Base-by-base conservation (phyloP, 108 stramenopile genomes). In the Skeletonema costatum region DNA sequence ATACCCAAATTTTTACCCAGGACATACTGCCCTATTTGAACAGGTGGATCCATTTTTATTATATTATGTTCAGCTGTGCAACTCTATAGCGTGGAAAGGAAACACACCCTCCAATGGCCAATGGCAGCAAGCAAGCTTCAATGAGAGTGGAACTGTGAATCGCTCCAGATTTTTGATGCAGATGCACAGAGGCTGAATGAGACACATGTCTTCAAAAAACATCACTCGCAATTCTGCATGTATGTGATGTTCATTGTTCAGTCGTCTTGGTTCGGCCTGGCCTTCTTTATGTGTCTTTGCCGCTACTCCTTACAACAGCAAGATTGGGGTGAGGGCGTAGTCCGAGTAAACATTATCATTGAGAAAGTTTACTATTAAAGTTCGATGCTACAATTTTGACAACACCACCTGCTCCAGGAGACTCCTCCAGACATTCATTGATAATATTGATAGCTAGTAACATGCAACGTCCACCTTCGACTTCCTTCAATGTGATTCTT, bases 1-100 rank as follows among this genome's bases (percentile, higher is more conserved):
- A 99, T 99, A 8, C 99, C 99, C 41, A 99, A 88, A 80, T 98
- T 99, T 83, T 99, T 99, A 59, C 97, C 97, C 67, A 99, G 87
- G 12, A 97, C 90, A 85, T 99, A 99, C 67, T 96, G 96, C 38
- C 98, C 99, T 19, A 99, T 97, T 56, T 93, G 91, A 29, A 99
- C 93, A 29, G 93, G 96, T 58, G 90, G 85, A 73, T 95, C 92
- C 68, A 56, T 56, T 56, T 56, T 53, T 56, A 19, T 3, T 56
- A 11, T 56, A 9, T 10, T 56, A 4, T 29, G 21, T 56, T 56
- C 9, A 21, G 25, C 19, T 56, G 4, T 25, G 53, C 50, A 51
- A 19, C 50, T 51, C n/a, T 19, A 19, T 12, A 17, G 50, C 50
- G 50, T 51, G 50, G 50, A 56, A 29, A 56, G 53, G 53, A 56